Conservation (phyloP, 768 basidiomycete species). For the Lactarius akahatsu region DNA sequence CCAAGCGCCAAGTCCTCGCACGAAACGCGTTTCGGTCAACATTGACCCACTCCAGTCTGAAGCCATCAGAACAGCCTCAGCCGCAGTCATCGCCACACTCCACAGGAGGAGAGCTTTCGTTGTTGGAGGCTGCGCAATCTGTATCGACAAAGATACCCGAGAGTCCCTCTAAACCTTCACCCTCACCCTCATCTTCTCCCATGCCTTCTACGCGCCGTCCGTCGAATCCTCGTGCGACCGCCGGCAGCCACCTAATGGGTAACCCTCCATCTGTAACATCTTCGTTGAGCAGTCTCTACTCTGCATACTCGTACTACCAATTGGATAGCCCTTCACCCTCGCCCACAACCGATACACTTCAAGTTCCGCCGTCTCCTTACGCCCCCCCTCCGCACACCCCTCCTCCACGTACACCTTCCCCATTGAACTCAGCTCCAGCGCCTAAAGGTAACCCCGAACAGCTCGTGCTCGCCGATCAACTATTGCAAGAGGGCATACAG, state of each 20-base stretch:
- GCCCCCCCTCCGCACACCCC: constrained; percentile 13
- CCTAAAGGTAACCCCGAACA: constrained; percentile 31
- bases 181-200: constrained; percentile 7
- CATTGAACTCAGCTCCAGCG: constrained; percentile 5
- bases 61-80: constrained; percentile 13
- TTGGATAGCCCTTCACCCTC: constrained; percentile 29
- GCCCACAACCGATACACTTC: constrained; percentile 20
- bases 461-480: constrained; percentile 54
- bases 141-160: background rate
- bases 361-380: constrained; percentile 27
- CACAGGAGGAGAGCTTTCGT: constrained; percentile 2
- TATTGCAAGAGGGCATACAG: constrained; percentile 71
- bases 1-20: constrained; percentile 51
- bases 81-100: constrained; percentile 13
- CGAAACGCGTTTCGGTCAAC: constrained; percentile 49
- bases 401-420: constrained; percentile 9
- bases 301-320: constrained; percentile 36
- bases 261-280: constrained; percentile 24
- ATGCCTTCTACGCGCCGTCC: constrained; percentile 2
- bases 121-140: constrained; percentile 19
- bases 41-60: constrained; percentile 11
- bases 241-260: constrained; percentile 22
- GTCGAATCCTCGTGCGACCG: constrained; percentile 16
- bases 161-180: background rate
- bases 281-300: constrained; percentile 33